Evolutionary conservation across 805 yeast genomes (phyloP), one percentile per base, ranked within the genome.

Genomic region (Yamadazyma scolyti): DNA sequence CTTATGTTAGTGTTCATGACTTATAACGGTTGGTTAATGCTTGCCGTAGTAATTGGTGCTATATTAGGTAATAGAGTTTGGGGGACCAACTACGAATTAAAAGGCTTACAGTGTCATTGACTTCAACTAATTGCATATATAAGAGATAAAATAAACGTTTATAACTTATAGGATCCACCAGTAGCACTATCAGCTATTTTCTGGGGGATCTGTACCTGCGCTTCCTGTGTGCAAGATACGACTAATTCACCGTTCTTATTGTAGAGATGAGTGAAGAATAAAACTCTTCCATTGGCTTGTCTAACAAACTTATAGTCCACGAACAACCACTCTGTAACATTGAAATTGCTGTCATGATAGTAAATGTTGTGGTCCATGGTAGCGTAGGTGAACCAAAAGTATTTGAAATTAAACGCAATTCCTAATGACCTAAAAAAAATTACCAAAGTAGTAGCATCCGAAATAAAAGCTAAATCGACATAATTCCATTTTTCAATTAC

Each of bases 1-100:
- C 58, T 79, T 46, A 84, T 85, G 95, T 70, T 84, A 43, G 74
- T 86, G 0, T 85, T 84, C 45, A 85, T 85, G 95, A 82, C 90
- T 5, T 85, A 82, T 54, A 84, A 84, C 50, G 85, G 90, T 9
- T 85, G 89, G 89, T 71, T 79, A 20, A 83, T 84, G 93, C 27
- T 75, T 6, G 77, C 90, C 3, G 83, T 82, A 7, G 77, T 75
- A 1, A 41, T 68, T 2, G 95, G 95, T 2, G 93, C 93, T 2
- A 69, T 66, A n/a, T 14, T 74, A 16, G 95, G 95, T 1, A 71
- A 78, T 49, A 77, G 68, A 45, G 20, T 74, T 8, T 85, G 86
- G 81, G 73, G 74, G 6, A 28, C 29, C 3, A 21, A 23, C 8
- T 25, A 24, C 6, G 16, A 12, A 6, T 22, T 16, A 6, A 20